These are phyloP conservation scores for Aspergillus sclerotioniger DNA, from an alignment of 495 filamentous ascomycete genomes.

Conservation along the genomic window DNA sequence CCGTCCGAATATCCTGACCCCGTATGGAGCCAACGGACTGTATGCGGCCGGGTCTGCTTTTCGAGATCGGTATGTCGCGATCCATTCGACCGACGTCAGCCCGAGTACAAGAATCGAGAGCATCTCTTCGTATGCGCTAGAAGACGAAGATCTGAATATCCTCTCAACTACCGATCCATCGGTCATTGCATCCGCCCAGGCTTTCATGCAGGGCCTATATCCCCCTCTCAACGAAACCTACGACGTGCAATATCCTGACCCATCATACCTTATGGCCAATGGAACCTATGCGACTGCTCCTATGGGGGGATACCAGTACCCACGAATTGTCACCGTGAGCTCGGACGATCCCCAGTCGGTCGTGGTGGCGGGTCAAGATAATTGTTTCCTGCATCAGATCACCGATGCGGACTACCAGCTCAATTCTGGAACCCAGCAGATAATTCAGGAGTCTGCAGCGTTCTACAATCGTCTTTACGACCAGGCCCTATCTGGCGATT, in stretches of 20 bases:
- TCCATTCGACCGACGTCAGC: slow-evolving; percentile 34
- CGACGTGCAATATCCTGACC: slow-evolving; percentile 24
- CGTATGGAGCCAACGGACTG: slow-evolving; percentile 67
- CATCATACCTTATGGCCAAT: slow-evolving; percentile 52
- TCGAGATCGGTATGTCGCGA: slow-evolving; percentile 55
- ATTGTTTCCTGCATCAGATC: slow-evolving; percentile 48
- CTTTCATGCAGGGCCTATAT: slow-evolving; percentile 81
- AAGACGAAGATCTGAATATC: slow-evolving; percentile 47
- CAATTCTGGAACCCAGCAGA: slow-evolving; percentile 36
- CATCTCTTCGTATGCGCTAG: slow-evolving; percentile 42
- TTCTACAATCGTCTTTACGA: slow-evolving; percentile 52
- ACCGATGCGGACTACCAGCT: slow-evolving; percentile 36
- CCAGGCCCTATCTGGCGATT: slow-evolving; percentile 34
- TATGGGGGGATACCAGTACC: slow-evolving; percentile 72
- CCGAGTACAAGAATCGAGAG: slow-evolving; percentile 38
- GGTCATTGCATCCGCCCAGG: slow-evolving; percentile 60
- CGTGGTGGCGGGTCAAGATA: slow-evolving; percentile 56
- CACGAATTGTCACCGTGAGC: slow-evolving; percentile 54
- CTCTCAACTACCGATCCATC: slow-evolving; percentile 48
- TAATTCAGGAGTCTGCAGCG: slow-evolving; percentile 34
- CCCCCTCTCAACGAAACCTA: slow-evolving; percentile 58
- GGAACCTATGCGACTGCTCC: slow-evolving; percentile 56
- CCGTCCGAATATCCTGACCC: slow-evolving; percentile 54
- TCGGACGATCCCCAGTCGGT: slow-evolving; percentile 53
- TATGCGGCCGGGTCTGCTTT: slow-evolving; percentile 60